Evolutionary conservation across 495 filamentous ascomycete species (phyloP).

Genomic region (Penicillium waksmanii): DNA sequence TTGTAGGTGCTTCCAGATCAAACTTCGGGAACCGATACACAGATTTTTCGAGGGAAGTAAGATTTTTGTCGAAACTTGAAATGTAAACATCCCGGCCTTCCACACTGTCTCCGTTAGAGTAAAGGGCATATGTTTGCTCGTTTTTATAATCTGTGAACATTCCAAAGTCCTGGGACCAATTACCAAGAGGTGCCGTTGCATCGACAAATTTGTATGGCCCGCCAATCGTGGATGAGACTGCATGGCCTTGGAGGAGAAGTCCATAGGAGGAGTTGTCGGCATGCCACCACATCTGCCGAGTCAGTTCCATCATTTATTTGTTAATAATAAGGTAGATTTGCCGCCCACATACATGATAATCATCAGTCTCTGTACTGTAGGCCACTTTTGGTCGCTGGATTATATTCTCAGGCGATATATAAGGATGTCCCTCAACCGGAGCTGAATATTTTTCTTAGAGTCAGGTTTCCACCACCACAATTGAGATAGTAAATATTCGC

Average conservation of each 20-base stretch:
- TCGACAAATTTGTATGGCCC: conserved; percentile 33
- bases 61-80: conserved; percentile 21
- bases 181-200: conserved; percentile 33
- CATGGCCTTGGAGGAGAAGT: conserved; percentile 29
- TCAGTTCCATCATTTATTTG: neutral
- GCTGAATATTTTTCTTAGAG: conserved; percentile 6
- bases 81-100: conserved; percentile 32
- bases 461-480: neutral
- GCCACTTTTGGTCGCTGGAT: conserved; percentile 36
- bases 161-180: conserved; percentile 35
- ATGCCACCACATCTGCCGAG: conserved; percentile 33
- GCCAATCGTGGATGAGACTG: conserved; percentile 20
- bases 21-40: conserved; percentile 31
- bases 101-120: conserved; percentile 29
- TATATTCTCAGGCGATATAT: conserved; percentile 25
- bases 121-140: conserved; percentile 27
- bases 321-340: neutral
- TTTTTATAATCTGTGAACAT: conserved; percentile 33
- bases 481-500: neutral
- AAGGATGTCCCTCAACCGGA: conserved; percentile 28
- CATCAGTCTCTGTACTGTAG: conserved; percentile 26
- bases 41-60: conserved; percentile 25
- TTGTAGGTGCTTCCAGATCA: conserved; percentile 32
- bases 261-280: conserved; percentile 35
- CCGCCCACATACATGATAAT: conserved; percentile 26